phyloP scores from a whole-genome alignment of 192 early-diverging fungal genomes.

The Oehlia diaphana region DNA sequence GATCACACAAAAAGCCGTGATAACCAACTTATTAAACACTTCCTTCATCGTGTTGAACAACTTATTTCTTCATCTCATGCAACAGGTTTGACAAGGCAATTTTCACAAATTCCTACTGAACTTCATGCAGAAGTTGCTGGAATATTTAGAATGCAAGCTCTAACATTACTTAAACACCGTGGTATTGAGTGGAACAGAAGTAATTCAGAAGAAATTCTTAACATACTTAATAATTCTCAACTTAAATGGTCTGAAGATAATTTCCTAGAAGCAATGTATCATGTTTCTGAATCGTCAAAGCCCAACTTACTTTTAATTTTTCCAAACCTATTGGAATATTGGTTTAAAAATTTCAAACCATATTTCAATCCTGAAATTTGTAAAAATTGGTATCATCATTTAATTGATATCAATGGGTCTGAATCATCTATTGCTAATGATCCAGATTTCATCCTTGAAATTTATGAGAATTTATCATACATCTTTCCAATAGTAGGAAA shows the following conservation, averaged over 20 bases:
- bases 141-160: neutral
- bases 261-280: neutral
- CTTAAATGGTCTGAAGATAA: constrained; percentile 1
- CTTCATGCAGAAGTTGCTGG: neutral
- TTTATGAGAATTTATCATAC: no score
- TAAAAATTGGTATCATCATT: constrained; percentile 1
- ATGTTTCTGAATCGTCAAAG: neutral
- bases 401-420: neutral
- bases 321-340: neutral
- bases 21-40: neutral
- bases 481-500: no score
- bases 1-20: constrained; percentile 1
- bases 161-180: neutral
- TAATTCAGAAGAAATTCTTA: neutral
- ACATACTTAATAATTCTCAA: neutral
- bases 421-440: no score
- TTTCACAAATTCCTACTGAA: neutral
- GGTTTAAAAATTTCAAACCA: neutral
- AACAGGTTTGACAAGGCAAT: neutral
- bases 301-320: neutral
- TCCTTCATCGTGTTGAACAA: neutral
- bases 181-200: neutral
- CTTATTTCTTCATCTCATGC: neutral
- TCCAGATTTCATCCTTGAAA: no score
- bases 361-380: neutral